These are phyloP conservation scores for Cyclotella distinguenda DNA, from an alignment of 108 stramenopile genomes.

Conservation along the genomic window DNA sequence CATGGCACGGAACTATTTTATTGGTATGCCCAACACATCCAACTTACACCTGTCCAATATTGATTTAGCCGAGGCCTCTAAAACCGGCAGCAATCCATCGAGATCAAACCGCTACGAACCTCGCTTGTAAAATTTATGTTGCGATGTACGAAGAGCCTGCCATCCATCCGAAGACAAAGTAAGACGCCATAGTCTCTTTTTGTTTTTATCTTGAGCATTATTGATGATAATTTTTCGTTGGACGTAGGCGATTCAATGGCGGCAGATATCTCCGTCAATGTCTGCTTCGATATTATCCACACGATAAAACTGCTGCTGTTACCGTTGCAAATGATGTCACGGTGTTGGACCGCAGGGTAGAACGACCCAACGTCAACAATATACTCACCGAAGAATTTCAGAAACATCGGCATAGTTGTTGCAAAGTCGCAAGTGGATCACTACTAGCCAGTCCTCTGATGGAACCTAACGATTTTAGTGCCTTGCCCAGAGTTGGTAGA, in stretches of 20 bases:
- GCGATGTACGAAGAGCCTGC: slow-evolving; percentile 83
- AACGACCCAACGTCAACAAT: slow-evolving; percentile 11
- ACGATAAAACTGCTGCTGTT: slow-evolving; percentile 72
- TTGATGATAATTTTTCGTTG: neutral
- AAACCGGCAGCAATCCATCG: slow-evolving; percentile 73
- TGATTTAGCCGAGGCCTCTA: slow-evolving; percentile 51
- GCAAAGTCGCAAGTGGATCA: slow-evolving; percentile 37
- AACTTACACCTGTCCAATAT: neutral
- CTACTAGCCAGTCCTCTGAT: slow-evolving; percentile 67
- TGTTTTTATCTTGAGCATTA: neutral
- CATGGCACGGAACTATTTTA: neutral
- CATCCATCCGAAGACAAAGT: slow-evolving; percentile 41
- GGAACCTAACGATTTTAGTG: slow-evolving; percentile 74
- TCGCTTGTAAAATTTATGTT: slow-evolving; percentile 75
- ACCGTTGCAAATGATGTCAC: slow-evolving; percentile 48
- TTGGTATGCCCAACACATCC: neutral
- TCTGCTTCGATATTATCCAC: slow-evolving; percentile 80
- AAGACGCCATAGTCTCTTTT: neutral
- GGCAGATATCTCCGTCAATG: slow-evolving; percentile 73
- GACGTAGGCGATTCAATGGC: slow-evolving; percentile 44
- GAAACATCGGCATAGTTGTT: slow-evolving; percentile 32
- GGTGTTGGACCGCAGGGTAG: slow-evolving; percentile 47
- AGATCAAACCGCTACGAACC: slow-evolving; percentile 66
- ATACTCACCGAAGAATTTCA: slow-evolving; percentile 36
- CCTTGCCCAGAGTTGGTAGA: slow-evolving; percentile 70